Base-by-base conservation (phyloP, 2,329 filamentous ascomycete species). In the Waltergamsia citrina region DNA sequence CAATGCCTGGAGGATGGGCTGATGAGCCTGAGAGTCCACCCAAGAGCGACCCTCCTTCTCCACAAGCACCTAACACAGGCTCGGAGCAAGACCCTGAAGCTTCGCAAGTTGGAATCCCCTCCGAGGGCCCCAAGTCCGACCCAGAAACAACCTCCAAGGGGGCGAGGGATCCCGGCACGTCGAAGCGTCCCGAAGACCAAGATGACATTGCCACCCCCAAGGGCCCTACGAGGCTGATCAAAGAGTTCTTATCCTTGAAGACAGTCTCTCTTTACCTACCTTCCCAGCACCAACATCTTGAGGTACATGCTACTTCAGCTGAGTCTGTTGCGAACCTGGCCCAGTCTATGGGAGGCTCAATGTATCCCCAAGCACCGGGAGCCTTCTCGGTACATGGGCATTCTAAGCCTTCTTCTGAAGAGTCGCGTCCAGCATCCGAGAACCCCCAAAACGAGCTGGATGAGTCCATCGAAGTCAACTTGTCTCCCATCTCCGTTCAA, bases 191-290 rank as follows among this genome's bases (percentile, higher is more conserved):
- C 15, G 33, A 33, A 18, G 27, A 44, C 33, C 36, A 36, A 23
- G 34, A 38, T 10, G 27, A 32, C 20, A 17, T 52, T 3, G 47
- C 63, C 3, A 75, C 69, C 0, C 71, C 69, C 5, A 67, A 65
- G 32, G 68, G 69, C 0, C 64, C 69, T 7, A 66, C 70, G 0
- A 62, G 67, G n/a, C 50, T 76, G 11, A 64, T 69, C 10, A 76
- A 74, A 46, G 69, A 74, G 46, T 63, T 75, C 11, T 36, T 75
- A 10, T 64, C 56, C 9, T 56, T 74, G 15, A 51, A 60, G 17
- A 62, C 55, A 4, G 58, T 76, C n/a, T 72, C 69, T 1, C 50
- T 75, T 6, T 74, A 75, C 41, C 46, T 74, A 2, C 72, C 71
- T 6, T 67, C 67, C 2, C 57, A 59, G 6, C 66, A 71, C 41